These are phyloP conservation scores for Waltergamsia citrina DNA, from an alignment of 2,329 filamentous ascomycete species.

Conservation along the genomic window DNA sequence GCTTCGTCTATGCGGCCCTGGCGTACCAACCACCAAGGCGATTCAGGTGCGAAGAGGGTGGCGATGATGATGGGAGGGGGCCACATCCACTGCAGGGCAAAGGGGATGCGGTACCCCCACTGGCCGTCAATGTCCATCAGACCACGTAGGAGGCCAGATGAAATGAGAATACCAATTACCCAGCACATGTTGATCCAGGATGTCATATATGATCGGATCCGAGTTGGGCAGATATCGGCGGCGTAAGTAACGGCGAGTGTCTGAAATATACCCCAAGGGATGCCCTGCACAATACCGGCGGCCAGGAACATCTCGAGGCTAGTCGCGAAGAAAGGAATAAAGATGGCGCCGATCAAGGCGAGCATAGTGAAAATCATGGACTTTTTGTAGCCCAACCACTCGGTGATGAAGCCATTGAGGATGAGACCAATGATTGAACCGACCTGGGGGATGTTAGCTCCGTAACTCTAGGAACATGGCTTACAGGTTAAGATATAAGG, in stretches of 20 bases:
- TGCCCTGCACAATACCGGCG: conserved; percentile 21
- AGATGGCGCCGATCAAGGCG: conserved; percentile 22
- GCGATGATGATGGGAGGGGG: conserved; percentile 15
- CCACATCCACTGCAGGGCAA: conserved; percentile 24
- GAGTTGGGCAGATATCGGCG: conserved; percentile 18
- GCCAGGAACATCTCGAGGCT: conserved; percentile 17
- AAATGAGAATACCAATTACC: conserved; percentile 26
- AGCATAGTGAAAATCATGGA: conserved; percentile 23
- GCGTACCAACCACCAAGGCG: conserved; percentile 17
- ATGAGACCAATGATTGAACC: conserved; percentile 32
- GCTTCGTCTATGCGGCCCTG: conserved; percentile 35
- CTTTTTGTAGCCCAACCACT: conserved; percentile 21
- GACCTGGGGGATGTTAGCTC: conserved; percentile 11
- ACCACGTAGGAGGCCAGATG: conserved; percentile 23
- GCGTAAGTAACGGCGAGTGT: conserved; percentile 24
- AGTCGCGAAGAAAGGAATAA: conserved; percentile 22
- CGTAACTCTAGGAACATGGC: no score
- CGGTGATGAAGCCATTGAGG: conserved; percentile 25
- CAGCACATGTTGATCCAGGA: conserved; percentile 4
- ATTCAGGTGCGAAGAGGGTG: conserved; percentile 18
- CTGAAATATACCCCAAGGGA: conserved; percentile 20
- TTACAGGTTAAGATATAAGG: no score
- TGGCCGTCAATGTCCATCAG: conserved; percentile 14
- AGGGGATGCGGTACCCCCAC: conserved; percentile 25
- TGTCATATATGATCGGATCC: conserved; percentile 21